Percentiles rank a stretch among this genome's conserved stretches.
Conservation (phyloP, 2,329 filamentous ascomycete species). For the Coniochaeta sp. region DNA sequence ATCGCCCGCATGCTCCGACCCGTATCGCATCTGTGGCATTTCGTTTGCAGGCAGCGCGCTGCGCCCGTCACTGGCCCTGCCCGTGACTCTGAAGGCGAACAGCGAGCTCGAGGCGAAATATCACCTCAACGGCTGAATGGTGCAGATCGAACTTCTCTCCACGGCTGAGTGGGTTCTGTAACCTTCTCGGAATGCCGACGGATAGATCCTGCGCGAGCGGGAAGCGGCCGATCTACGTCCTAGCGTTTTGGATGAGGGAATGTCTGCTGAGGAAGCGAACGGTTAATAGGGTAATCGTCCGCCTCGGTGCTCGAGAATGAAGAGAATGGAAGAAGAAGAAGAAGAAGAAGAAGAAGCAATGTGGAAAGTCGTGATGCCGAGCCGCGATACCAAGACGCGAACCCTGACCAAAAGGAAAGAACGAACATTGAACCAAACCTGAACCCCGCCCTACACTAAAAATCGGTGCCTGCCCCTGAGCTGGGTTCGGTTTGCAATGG, state of each 20-base stretch:
- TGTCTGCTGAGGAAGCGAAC: background rate
- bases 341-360: background rate
- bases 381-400: no score
- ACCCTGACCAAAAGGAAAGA: background rate
- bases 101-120: background rate
- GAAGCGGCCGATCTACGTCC: conserved; percentile 4
- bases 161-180: background rate
- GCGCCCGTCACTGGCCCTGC: background rate
- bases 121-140: background rate
- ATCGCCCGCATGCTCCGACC: no score
- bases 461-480: background rate
- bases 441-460: no score
- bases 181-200: background rate
- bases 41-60: background rate
- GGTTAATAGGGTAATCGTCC: background rate
- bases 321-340: background rate
- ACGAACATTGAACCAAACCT: no score
- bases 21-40: no score
- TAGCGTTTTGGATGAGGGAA: conserved; percentile 3
- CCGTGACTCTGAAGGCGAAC: background rate
- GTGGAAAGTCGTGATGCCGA: background rate
- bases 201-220: background rate
- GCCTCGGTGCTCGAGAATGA: background rate
- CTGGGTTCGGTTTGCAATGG: background rate
- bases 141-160: background rate